Percentiles rank a stretch among this genome's conserved stretches.
Conservation (phyloP, 306 rosid genomes). For the Casuarina cunninghamiana region DNA sequence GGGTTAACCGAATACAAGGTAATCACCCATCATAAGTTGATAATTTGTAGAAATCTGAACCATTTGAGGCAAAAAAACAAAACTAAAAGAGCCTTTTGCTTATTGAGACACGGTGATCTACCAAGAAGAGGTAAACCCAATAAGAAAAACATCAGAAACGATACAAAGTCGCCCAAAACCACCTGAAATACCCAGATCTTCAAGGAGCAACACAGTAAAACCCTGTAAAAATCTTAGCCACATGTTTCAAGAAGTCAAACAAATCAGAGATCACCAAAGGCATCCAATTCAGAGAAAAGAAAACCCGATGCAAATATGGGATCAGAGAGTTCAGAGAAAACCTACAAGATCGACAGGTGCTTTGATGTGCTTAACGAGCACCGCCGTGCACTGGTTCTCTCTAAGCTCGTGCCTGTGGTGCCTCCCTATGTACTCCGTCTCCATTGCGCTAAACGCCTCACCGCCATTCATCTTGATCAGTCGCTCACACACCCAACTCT, state of each 20-base stretch:
- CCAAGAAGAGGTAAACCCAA: slow-evolving; percentile 18
- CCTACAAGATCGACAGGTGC: slow-evolving; percentile 90
- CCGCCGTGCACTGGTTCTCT: slow-evolving; percentile 88
- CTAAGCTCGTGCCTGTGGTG: slow-evolving; percentile 79
- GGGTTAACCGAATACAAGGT: not conserved
- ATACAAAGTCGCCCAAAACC: slow-evolving; percentile 15
- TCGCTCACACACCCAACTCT: not conserved
- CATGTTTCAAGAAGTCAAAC: slow-evolving; percentile 8
- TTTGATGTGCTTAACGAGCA: slow-evolving; percentile 75
- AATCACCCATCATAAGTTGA: not conserved
- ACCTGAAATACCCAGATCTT: slow-evolving; percentile 41
- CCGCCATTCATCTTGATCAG: slow-evolving; percentile 49
- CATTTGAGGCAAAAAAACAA: slow-evolving; percentile 12
- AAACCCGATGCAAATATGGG: not conserved
- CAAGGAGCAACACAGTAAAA: slow-evolving; percentile 14
- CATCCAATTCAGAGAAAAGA: slow-evolving; percentile 7
- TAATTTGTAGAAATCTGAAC: not conserved
- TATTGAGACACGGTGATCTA: not conserved
- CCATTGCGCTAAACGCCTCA: slow-evolving; percentile 48
- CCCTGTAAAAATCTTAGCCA: slow-evolving; percentile 2
- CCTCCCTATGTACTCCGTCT: slow-evolving; percentile 74
- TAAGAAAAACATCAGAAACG: not conserved
- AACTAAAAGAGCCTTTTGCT: not conserved
- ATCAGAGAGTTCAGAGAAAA: not conserved
- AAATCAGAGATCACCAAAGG: slow-evolving; percentile 2